These are phyloP conservation scores for Pleomassaria siparia DNA, from an alignment of 2,329 filamentous ascomycete genomes.

Conservation along the genomic window DNA sequence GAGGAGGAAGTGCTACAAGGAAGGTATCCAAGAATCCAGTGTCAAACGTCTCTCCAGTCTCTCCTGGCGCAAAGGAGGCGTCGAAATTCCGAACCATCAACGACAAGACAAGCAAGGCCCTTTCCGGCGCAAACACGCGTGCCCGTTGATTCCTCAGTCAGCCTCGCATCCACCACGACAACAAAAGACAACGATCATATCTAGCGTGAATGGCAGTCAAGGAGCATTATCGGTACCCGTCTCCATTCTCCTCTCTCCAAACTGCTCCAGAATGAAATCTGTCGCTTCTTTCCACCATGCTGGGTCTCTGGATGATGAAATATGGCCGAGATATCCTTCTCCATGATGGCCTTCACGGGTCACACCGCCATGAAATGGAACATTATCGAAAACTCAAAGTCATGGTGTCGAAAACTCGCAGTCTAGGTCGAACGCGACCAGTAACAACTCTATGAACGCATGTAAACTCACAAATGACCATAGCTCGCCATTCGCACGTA, in stretches of 20 bases:
- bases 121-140: conserved; percentile 22
- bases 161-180: neutral
- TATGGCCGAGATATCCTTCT: conserved; percentile 37
- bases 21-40: conserved; percentile 23
- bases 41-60: conserved; percentile 24
- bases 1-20: conserved; percentile 29
- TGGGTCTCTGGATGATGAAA: conserved; percentile 25
- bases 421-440: too few species aligned
- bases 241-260: conserved; percentile 14
- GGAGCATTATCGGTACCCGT: conserved; percentile 18
- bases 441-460: too few species aligned
- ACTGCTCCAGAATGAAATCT: conserved; percentile 19
- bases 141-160: conserved; percentile 6
- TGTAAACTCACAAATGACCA: too few species aligned
- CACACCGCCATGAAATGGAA: conserved; percentile 31
- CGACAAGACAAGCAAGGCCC: conserved; percentile 20
- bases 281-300: conserved; percentile 15
- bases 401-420: too few species aligned
- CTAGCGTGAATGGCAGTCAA: conserved; percentile 17
- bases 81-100: conserved; percentile 22
- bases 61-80: conserved; percentile 20
- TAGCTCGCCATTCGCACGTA: too few species aligned
- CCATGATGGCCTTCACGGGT: conserved; percentile 43
- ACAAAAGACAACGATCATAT: conserved; percentile 7
- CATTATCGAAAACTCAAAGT: too few species aligned